These are phyloP conservation scores for Sporobolomyces roseus DNA, from an alignment of 768 basidiomycete species.

Conservation along the genomic window DNA sequence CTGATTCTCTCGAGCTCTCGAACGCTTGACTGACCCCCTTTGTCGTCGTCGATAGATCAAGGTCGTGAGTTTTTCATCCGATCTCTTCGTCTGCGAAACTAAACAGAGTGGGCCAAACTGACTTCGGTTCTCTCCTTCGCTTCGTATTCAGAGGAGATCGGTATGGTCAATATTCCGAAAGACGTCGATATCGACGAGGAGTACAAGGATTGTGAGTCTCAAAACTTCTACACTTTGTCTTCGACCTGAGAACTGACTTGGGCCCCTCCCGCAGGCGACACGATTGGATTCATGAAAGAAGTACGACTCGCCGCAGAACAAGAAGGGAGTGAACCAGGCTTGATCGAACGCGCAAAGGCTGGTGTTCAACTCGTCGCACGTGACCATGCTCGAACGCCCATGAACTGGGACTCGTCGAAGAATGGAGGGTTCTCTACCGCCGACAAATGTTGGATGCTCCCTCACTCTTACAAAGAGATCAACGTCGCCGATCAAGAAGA, in stretches of 20 bases:
- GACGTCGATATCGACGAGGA: slow-evolving; percentile 61
- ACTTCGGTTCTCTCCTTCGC: not conserved
- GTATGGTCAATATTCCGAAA: slow-evolving; percentile 53
- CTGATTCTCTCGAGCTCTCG: too few relatives aligned
- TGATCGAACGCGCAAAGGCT: slow-evolving; percentile 19
- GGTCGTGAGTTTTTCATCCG: not conserved
- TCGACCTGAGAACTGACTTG: too few relatives aligned
- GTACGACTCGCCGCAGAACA: slow-evolving; percentile 1
- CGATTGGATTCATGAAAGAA: slow-evolving; percentile 25
- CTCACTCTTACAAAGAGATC: slow-evolving; percentile 34
- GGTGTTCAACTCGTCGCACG: slow-evolving; percentile 48
- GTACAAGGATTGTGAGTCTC: too few relatives aligned
- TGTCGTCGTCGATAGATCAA: slow-evolving; percentile 34
- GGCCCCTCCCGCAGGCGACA: slow-evolving; percentile 56
- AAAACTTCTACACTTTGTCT: too few relatives aligned
- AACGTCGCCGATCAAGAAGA: slow-evolving; percentile 53
- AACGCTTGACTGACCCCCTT: too few relatives aligned
- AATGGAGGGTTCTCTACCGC: slow-evolving; percentile 26
- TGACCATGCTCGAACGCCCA: slow-evolving; percentile 67
- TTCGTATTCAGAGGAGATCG: slow-evolving; percentile 60
- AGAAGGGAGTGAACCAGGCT: not conserved
- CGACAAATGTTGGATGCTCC: slow-evolving; percentile 35
- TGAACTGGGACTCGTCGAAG: slow-evolving; percentile 47
- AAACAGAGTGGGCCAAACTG: too few relatives aligned
- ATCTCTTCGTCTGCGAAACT: not conserved